Evolutionary conservation across 2,329 filamentous ascomycete species (phyloP).

Genomic region (Bipolaris oryzae): DNA sequence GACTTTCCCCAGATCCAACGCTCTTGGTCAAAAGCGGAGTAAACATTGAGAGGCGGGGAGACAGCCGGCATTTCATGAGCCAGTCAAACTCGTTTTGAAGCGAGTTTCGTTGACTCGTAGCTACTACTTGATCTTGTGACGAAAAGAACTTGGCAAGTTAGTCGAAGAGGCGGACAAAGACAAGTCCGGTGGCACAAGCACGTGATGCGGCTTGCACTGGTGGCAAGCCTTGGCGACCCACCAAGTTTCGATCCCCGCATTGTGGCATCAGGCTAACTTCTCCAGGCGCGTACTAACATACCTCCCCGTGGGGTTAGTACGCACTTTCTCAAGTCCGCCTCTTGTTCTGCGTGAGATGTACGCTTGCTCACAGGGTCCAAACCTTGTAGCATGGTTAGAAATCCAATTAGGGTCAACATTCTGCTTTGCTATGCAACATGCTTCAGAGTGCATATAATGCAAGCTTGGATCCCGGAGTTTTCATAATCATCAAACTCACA

Average conservation of each 20-base stretch:
- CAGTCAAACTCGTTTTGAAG: not conserved
- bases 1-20: constrained; percentile 32
- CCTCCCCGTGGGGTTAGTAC: constrained; percentile 5
- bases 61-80: not conserved
- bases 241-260: not conserved
- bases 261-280: not conserved
- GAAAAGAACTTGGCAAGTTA: not conserved
- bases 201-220: not conserved
- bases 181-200: constrained; percentile 9
- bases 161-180: constrained; percentile 17
- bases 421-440: not conserved
- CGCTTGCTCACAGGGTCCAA: not conserved
- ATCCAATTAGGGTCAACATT: not conserved
- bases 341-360: not conserved
- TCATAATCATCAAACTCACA: not conserved
- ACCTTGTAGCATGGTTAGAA: not conserved
- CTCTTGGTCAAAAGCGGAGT: not conserved
- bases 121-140: too few relatives aligned
- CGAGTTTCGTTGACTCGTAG: not conserved
- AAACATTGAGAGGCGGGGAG: not conserved
- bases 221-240: not conserved
- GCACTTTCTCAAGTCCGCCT: constrained; percentile 20
- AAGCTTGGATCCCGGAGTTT: not conserved
- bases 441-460: constrained; percentile 4
- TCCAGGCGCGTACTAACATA: not conserved